Base-by-base conservation (phyloP, 768 basidiomycete species). In the Boletus reticuloceps region DNA sequence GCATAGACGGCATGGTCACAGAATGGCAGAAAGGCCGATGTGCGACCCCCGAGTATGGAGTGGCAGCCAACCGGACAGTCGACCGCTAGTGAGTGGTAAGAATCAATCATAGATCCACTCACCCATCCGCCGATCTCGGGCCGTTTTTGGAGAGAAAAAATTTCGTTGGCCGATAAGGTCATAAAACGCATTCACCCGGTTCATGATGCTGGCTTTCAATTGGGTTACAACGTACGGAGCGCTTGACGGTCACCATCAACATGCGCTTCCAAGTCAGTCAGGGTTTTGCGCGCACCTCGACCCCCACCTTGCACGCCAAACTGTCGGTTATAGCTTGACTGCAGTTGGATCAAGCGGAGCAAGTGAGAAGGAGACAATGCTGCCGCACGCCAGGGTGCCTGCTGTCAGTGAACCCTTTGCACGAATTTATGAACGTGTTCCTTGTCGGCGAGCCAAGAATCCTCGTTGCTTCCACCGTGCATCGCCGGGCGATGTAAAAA, bases 111-210 rank as follows among this genome's bases (percentile, higher is more conserved):
- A 50, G 47, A 51, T 50, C 53, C 10, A 34, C n/a, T 50, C 40
- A n/a, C 19, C 36, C 20, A 19, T 53, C 36, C 38, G 47, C 29
- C 38, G 50, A 66, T 57, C 40, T 38, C 19, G 12, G n/a, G 22
- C 32, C 12, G 36, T 51, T 48, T 51, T 54, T 37, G 34, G 34
- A 14, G 34, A 29, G 34, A 36, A 50, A 40, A 19, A 8, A 17
- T 53, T 27, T 46, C 37, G 27, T 25, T 47, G 50, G 42, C 20
- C 25, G 47, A 59, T 50, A 39, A 58, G 52, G 43, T 31, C 31
- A 43, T 9, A 44, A 56, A 51, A 46, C 11, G 10, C 14, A 38
- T 12, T 20, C 22, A 14, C 40, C 13, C 29, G 16, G 20, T 55
- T 43, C 37, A 43, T 20, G 58, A 52, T 20, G 13, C 34, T 36